Base-by-base conservation (phyloP, 2,329 filamentous ascomycete species). In the Pseudopithomyces maydicus region DNA sequence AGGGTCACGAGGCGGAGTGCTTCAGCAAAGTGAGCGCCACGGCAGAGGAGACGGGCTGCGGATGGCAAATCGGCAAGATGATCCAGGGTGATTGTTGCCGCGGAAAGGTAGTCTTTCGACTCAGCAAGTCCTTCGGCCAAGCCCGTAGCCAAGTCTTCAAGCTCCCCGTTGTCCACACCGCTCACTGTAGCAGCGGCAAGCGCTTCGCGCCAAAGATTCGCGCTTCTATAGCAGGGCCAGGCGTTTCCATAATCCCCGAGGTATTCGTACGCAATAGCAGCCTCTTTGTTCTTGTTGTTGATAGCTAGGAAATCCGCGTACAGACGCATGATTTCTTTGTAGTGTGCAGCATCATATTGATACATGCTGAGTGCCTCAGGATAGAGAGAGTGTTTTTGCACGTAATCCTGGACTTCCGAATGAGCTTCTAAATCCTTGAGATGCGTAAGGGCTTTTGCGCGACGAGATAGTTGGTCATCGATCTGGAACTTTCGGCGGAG, bases 161-260 rank as follows among this genome's bases (percentile, higher is more conserved):
- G 80, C 14, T 90, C 84, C 0, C 82, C 79, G 0, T 81, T 67
- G 0, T 87, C 81, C 3, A 92, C 75, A 6, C 53, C 57, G 0
- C 88, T 83, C 55, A 90, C 85, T 54, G 87, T 85, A 5, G 93
- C 93, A 45, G 87, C 87, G 66, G 90, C 91, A 47, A 99, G 86
- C 22, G 91, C 91, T 75, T 99, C 94, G 51, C 91, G 91, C 95
- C 95, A 99, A 77, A 90, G 84, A 38, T 92, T 90, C 1, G 91
- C 91, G 1, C 90, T 86, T 58, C 91, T 88, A 78, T 97, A 99
- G 72, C 90, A 91, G 68, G 88, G 85, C 58, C 90, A 92, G 10
- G 95, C 94, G 38, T 89, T 84, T 19, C 80, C 72, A 69, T 90
- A 91, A 72, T 93, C 86, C 12, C 81, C 79, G 10, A 99, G 87